Evolutionary conservation across 352 stramenopile species (phyloP), one percentile per base, ranked within the genome.

Genomic region (Blastocystis sp.): DNA sequence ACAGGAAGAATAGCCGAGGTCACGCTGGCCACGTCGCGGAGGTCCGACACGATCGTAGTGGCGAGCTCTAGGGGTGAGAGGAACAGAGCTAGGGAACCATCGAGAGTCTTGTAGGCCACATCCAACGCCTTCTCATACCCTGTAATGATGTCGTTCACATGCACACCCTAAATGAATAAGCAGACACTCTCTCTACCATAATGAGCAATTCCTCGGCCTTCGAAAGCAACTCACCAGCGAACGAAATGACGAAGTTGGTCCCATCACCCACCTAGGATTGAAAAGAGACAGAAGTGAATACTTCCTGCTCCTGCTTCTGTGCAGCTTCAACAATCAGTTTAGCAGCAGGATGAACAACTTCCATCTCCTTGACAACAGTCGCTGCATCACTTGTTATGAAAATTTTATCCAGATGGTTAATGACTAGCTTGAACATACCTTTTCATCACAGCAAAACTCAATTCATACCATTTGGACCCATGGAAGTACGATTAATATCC

Each of bases 331-430:
- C 95, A 54, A 99, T 93, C 94, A 99, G 98, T 88, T 98, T 98
- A 20, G 97, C 97, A 8, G 97, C 97, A 34, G 97, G 97, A 93
- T 99, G 97, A 90, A 98, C 93, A 54, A 99, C 96, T 90, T 99
- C 95, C 43, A 98, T 92, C 92, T 99, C 97, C 73, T 96, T 96
- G n/a, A 99, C 93, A 91, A 99, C 99, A 16, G 97, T 98, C n/a
- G 96, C 96, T 55, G 97, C 98, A 93, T 99, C 97, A 82, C 92
- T 96, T 16, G 97, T 99, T 34, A 99, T 97, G 90, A 99, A 98
- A 90, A 99, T 98, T 92, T 98, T 98, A 87, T 98, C 97, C 70
- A 99, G 91, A 92, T 99, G 97, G 93, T 99, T 99, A 79, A 99
- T 97, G 70, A 99, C 96, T 65, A 99, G 94, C 93, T 99, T 99